These are phyloP conservation scores for Dendrobium huoshanense DNA, from an alignment of 106 monocot species.

Conservation along the genomic window DNA sequence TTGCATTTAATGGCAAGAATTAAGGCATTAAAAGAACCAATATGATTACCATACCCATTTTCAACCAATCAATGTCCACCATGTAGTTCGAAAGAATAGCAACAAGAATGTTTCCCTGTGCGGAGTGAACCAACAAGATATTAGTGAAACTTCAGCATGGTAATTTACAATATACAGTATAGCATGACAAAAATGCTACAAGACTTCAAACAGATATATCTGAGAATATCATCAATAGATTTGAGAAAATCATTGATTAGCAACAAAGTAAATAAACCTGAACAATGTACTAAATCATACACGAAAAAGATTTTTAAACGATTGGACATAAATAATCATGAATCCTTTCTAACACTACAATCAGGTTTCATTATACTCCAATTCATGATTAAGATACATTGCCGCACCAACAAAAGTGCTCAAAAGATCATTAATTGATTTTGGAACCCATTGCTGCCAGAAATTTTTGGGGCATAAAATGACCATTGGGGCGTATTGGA, in stretches of 20 bases:
- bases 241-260: neutral
- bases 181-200: neutral
- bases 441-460: neutral
- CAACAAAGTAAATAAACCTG: neutral
- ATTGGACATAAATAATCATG: neutral
- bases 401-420: neutral
- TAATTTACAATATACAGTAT: neutral
- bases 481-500: neutral
- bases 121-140: constrained; percentile 10
- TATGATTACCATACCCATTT: constrained; percentile 46
- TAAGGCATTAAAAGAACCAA: neutral
- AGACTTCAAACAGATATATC: neutral
- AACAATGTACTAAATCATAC: neutral
- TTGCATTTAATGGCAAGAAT: neutral
- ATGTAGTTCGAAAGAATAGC: constrained; percentile 96
- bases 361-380: neutral
- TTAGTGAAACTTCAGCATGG: neutral
- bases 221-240: constrained; percentile 1
- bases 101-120: constrained; percentile 74
- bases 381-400: neutral
- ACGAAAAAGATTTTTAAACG: neutral
- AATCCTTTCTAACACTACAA: neutral
- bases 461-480: too few species aligned
- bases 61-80: constrained; percentile 96
- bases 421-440: neutral